A percentile compares a stretch with the other conserved stretches of the same genome.
Evolutionary conservation across 192 early-diverging fungal species (phyloP).

Genomic region (Rhizoclosmatium globosum): DNA sequence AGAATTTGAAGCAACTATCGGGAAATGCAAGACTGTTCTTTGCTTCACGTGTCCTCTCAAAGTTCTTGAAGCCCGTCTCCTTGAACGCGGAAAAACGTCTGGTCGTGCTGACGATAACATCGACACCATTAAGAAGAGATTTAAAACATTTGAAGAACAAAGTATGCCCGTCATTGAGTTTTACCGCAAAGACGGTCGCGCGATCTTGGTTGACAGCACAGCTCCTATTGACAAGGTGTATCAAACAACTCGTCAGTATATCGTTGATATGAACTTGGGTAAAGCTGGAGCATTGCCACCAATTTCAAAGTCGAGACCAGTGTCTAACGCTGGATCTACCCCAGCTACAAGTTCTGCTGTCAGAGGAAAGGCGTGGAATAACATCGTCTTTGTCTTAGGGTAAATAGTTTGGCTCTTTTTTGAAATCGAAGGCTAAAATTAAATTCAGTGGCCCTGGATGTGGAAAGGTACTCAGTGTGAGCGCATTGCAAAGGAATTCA

Average conservation of each 20-base stretch:
- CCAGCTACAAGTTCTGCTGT: not conserved
- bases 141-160: conserved; percentile 59
- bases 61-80: conserved; percentile 56
- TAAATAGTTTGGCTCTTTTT: conserved; percentile 1
- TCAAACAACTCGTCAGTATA: conserved; percentile 23
- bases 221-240: conserved; percentile 38
- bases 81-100: conserved; percentile 63
- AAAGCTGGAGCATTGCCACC: conserved; percentile 15
- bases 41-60: conserved; percentile 59
- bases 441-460: conserved; percentile 53
- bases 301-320: conserved; percentile 19
- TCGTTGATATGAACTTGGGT: conserved; percentile 35
- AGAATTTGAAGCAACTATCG: conserved; percentile 61
- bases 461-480: conserved; percentile 87
- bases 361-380: conserved; percentile 52
- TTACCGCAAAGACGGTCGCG: conserved; percentile 42
- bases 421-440: not conserved
- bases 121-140: conserved; percentile 64
- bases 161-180: conserved; percentile 62
- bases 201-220: conserved; percentile 33
- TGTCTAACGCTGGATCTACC: not conserved
- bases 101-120: conserved; percentile 67
- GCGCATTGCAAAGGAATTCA: conserved; percentile 84
- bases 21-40: conserved; percentile 44
- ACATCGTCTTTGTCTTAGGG: conserved; percentile 63